Evolutionary conservation across 2,329 filamentous ascomycete species (phyloP).

Genomic region (Colletotrichum navitas): DNA sequence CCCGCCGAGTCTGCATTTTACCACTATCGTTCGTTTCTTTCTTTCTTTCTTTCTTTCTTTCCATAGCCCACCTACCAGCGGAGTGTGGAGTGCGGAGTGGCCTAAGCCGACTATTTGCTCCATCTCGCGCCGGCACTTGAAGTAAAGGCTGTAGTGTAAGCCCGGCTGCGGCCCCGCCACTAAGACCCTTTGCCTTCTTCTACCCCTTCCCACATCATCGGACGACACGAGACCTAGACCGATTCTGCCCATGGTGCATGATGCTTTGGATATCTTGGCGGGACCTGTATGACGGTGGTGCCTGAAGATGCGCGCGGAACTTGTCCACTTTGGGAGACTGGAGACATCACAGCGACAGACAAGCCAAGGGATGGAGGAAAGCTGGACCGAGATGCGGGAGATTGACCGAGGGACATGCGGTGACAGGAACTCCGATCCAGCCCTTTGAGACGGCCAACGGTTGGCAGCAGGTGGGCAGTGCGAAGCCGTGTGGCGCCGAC

Average conservation of each 20-base stretch:
- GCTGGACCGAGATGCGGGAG: slow-evolving; percentile 3
- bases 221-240: slow-evolving; percentile 28
- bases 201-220: slow-evolving; percentile 19
- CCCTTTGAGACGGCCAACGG: not conserved
- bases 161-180: slow-evolving; percentile 29
- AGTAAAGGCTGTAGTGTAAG: not conserved
- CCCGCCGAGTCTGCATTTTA: not conserved
- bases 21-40: not conserved
- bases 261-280: not conserved
- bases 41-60: not conserved
- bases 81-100: not conserved
- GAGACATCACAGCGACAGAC: not conserved
- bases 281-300: not conserved
- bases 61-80: not conserved
- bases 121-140: slow-evolving; percentile 30
- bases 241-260: slow-evolving; percentile 13
- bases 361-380: not conserved
- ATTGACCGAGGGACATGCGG: not conserved
- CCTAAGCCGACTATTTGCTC: not conserved
- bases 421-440: not conserved
- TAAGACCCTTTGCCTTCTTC: not conserved
- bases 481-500: slow-evolving; percentile 29
- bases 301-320: not conserved
- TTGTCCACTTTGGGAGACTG: not conserved
- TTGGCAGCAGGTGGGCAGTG: not conserved